These are phyloP conservation scores for Scutellaria baicalensis DNA, from an alignment of 257 asterid species.

Conservation along the genomic window DNA sequence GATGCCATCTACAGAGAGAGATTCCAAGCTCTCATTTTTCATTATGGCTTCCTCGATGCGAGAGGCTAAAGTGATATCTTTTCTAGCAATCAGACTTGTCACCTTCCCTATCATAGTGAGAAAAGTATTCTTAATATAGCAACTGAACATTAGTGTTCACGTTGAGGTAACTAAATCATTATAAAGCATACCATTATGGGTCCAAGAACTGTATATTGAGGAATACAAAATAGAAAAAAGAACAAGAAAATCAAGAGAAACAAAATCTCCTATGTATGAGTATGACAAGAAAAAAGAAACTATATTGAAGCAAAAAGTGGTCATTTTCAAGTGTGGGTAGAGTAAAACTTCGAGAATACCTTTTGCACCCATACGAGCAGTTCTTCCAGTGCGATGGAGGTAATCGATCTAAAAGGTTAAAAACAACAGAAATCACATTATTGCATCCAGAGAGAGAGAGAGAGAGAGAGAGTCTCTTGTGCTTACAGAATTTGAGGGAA, in stretches of 20 bases:
- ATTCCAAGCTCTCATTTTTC: constrained; percentile 92
- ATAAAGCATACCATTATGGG: background rate
- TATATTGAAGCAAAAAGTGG: background rate
- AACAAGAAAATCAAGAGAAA: background rate
- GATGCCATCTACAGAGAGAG: constrained; percentile 67
- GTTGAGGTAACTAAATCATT: background rate
- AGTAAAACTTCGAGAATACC: constrained; percentile 33
- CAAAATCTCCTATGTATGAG: background rate
- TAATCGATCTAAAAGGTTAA: constrained; percentile 61
- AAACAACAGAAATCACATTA: constrained; percentile 7
- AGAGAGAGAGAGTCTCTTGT: background rate
- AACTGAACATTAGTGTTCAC: background rate
- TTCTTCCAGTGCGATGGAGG: constrained; percentile 99
- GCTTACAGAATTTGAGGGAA: constrained; percentile 89
- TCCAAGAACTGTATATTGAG: background rate
- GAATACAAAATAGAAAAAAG: background rate
- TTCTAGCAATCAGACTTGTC: constrained; percentile 80
- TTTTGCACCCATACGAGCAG: constrained; percentile 99
- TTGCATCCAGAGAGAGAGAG: background rate
- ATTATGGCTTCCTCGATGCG: constrained; percentile 77
- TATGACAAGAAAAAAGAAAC: background rate
- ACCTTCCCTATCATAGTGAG: constrained; percentile 61
- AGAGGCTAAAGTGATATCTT: constrained; percentile 50
- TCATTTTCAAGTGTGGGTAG: background rate
- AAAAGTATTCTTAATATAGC: background rate